These are phyloP conservation scores for Selenicereus undatus DNA, from an alignment of 148 eudicot genomes.

Conservation along the genomic window DNA sequence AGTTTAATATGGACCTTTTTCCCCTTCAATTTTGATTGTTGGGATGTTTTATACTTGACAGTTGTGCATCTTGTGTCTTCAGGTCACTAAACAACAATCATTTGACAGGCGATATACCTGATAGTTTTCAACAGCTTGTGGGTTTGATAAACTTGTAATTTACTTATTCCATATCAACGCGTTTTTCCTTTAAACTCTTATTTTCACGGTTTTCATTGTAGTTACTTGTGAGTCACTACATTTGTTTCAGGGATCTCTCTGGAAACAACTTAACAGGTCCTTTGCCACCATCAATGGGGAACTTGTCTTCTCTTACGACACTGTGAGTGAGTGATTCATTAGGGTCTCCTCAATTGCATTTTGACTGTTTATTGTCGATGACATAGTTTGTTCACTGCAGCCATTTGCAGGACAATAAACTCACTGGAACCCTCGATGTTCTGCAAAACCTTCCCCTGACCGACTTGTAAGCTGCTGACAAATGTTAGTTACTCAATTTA, in stretches of 20 bases:
- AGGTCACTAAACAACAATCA: constrained; percentile 71
- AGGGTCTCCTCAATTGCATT: neutral
- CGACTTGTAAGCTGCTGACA: constrained; percentile 48
- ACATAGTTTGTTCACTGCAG: constrained; percentile 36
- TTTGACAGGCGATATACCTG: constrained; percentile 72
- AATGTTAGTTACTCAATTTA: neutral
- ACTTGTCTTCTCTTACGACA: constrained; percentile 53
- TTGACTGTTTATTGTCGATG: neutral
- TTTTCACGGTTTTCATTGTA: neutral
- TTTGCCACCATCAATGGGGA: constrained; percentile 84
- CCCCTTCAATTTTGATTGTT: neutral
- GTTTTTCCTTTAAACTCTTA: constrained; percentile 9
- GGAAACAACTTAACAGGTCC: constrained; percentile 65
- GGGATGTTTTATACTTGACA: neutral
- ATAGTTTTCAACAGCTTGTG: constrained; percentile 58
- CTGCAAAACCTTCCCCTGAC: constrained; percentile 74
- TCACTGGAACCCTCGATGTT: constrained; percentile 65
- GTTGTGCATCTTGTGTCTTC: neutral
- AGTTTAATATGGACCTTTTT: constrained; percentile 25
- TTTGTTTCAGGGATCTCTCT: constrained; percentile 71
- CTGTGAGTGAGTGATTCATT: constrained; percentile 51
- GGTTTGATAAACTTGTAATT: constrained; percentile 70
- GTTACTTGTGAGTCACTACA: constrained; percentile 1
- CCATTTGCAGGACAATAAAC: constrained; percentile 78
- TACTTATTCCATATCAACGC: neutral